Base-by-base conservation (phyloP, 306 rosid species). In the Begonia masoniana region DNA sequence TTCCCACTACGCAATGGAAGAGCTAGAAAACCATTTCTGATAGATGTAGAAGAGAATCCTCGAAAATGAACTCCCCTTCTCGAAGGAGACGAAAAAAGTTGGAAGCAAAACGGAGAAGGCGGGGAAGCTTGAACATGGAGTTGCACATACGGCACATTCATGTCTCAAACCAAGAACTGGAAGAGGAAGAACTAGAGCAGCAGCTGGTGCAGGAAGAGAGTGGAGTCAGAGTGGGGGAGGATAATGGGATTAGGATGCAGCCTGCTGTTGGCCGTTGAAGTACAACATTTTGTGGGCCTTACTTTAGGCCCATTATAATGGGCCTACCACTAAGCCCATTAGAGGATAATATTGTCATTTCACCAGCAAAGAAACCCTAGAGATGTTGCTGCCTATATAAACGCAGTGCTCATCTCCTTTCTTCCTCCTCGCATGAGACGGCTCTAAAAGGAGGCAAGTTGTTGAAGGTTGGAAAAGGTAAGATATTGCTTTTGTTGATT, bases 71-170 rank as follows among this genome's bases (percentile, higher is more conserved):
- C 26, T 19, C 52, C 41, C 8, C 9, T 31, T 7, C 51, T 62
- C 10, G 75, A 52, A 9, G 70, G 61, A 43, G 66, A 57, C 41
- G 15, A 63, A 45, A 69, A 15, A 7, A 78, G 11, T 35, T 47
- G 43, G 0, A 67, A 73, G 55, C 41, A 70, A 45, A 55, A 41
- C 3, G 60, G 60, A 58, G 60, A 41, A 8, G 66, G 43, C 16
- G 56, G 61, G 51, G 67, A 62, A 50, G 67, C 59, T 47, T 67
- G 75, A 46, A 49, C 15, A 9, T 45, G 71, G 41, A 62, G 56
- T 12, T 50, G 64, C 10, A 60, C 3, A 10, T 11, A 70, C 12
- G 69, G 73, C 62, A 60, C 58, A 60, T 63, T 79, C 88, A 82
- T 82, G 51, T 52, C 54, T 69, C 69, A 76, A 39, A 54, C 59